Base-by-base conservation (phyloP, 2,329 filamentous ascomycete genomes). In the Monosporascus sp. region DNA sequence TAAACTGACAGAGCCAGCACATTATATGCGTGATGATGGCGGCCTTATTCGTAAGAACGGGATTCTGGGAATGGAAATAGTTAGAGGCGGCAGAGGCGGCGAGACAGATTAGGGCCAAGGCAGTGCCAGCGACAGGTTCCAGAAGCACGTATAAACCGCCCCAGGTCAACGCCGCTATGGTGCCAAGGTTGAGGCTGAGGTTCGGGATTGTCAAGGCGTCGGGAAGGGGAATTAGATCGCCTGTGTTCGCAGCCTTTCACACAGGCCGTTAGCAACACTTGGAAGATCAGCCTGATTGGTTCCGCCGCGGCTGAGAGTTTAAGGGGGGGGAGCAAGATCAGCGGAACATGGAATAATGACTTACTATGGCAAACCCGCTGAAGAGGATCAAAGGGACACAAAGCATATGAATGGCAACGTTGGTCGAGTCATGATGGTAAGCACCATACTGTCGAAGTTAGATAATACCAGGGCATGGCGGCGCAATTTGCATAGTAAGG, bases 71-170 rank as follows among this genome's bases (percentile, higher is more conserved):
- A 18, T 88, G 83, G 49, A 94, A 76, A 62, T 90, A 82, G 70
- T 96, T 96, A 54, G 82, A 82, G 53, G 81, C 84, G 4, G 89
- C 90, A 9, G 90, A 87, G 51, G 82, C 84, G 20, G 76, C 87
- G 44, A 97, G 74, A 55, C 96, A 85, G 35, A 97, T 77, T 3
- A 89, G 81, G 6, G 89, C 85, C 43, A 96, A 76, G 27, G 89
- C 74, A 11, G 83, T 85, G 49, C 94, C 94, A 11, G 94, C 94
- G 1, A 97, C 90, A 1, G 94, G 94, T 68, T 99, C 94, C 65
- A 99, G 86, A 22, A 99, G 81, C 48, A 97, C 79, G 68, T 97
- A 99, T 52, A 97, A 81, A 2, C 80, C 80, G 38, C 87, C 81
- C 72, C 94, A 97, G 27, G 86, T 65, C 50, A 83, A 78, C 36